Evolutionary conservation across 768 basidiomycete species (phyloP), one percentile per base, ranked within the genome.

Genomic region (Agrocybe pediades): DNA sequence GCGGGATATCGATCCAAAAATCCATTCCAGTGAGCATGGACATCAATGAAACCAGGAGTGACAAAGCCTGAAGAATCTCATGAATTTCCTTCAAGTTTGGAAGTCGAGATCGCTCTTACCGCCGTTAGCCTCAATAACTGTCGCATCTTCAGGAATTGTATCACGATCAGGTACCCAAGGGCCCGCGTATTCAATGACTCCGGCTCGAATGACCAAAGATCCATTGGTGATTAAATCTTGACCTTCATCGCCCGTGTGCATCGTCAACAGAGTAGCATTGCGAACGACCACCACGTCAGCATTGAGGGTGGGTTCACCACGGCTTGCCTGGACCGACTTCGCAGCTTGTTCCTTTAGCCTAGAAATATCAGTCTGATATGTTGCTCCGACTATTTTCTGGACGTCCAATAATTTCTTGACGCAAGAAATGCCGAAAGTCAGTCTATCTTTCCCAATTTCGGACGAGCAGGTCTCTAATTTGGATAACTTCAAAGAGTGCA

Each of bases 1-100:
- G 86, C 77, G 0, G 88, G 88, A 58, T 82, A 81, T 26, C 72
- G 71, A 25, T 72, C 76, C 0, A 29, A 58, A 53, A 81, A 79
- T 0, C 86, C 86, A 16, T 69, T 62, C 88, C 88, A 90, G 53
- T 90, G 88, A 2, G 88, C 88, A 59, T 90, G 88, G 7, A 85
- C 84, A 52, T 90, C 88, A 46, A 90, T 82, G 64, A 88, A 89
- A 2, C 88, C 88, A 15, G 88, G 88, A 3, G 84, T 68, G 16
- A 90, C 73, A 54, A 76, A 86, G 5, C 84, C 87, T 89, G 46
- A 13, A 13, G 36, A 24, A 29, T 24, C 16, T n/a, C n/a, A 30
- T 26, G 36, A 20, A n/a, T n/a, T n/a, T n/a, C n/a, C n/a, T n/a
- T n/a, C n/a, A n/a, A n/a, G n/a, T n/a, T n/a, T n/a, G n/a, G n/a